phyloP scores from a whole-genome alignment of 192 early-diverging fungal species.

The Rhizoclosmatium sp. region DNA sequence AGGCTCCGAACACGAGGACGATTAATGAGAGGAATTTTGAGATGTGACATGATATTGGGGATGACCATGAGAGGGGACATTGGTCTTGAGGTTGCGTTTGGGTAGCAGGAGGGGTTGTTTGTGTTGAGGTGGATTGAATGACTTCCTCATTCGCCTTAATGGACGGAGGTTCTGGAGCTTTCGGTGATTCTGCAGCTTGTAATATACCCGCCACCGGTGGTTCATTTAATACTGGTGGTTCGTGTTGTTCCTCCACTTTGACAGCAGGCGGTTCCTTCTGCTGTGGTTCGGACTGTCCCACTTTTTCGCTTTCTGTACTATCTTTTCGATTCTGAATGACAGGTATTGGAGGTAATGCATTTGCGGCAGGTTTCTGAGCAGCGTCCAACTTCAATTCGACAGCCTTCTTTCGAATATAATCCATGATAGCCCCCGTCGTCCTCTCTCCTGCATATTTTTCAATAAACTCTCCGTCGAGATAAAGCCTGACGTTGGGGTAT shows the following conservation, averaged over 20 bases:
- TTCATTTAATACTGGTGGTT: background rate
- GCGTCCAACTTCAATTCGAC: background rate
- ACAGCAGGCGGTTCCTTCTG: background rate
- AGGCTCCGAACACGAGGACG: constrained; percentile 4
- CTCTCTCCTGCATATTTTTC: constrained; percentile 25
- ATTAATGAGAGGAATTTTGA: constrained; percentile 15
- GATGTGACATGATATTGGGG: background rate
- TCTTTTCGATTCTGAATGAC: background rate
- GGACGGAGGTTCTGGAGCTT: too few species aligned
- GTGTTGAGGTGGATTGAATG: too few species aligned
- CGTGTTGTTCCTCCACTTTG: background rate
- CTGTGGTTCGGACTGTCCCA: background rate
- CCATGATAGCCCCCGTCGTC: background rate
- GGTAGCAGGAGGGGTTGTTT: background rate
- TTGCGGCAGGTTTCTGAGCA: background rate
- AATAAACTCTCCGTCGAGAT: constrained; percentile 17
- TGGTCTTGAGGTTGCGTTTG: background rate
- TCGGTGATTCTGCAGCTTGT: too few species aligned
- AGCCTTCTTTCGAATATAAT: background rate
- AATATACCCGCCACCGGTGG: background rate
- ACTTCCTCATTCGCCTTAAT: too few species aligned
- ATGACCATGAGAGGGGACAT: background rate
- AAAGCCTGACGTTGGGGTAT: constrained; percentile 21
- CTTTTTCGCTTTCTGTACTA: background rate
- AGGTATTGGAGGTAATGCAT: constrained; percentile 19